phyloP scores from a whole-genome alignment of 2,329 filamentous ascomycete species.

The Domatiomyces globalis region DNA sequence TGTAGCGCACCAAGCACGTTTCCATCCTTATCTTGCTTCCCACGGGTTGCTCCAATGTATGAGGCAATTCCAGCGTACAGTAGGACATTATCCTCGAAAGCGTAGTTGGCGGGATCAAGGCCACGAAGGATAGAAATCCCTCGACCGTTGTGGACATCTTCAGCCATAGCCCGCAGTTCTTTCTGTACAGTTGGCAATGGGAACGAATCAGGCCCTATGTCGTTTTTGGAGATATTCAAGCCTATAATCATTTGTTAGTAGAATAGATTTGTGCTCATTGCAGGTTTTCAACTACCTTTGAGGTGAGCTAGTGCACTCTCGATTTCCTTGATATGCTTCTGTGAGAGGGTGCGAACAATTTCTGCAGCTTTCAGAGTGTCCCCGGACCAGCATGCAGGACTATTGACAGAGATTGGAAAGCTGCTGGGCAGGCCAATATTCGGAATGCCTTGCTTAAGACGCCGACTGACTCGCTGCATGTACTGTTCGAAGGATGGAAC shows the following conservation, averaged over 20 bases:
- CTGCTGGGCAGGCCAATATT: too few species aligned
- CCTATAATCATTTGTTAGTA: constrained; percentile 14
- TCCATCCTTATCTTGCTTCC: constrained; percentile 27
- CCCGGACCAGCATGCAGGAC: too few species aligned
- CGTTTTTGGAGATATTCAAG: constrained; percentile 21
- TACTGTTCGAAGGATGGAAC: too few species aligned
- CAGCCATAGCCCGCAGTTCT: constrained; percentile 23
- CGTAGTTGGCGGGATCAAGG: constrained; percentile 25
- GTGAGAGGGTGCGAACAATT: too few species aligned
- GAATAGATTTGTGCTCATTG: not conserved
- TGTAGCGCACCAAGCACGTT: too few species aligned
- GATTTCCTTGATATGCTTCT: constrained; percentile 28
- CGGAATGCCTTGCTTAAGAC: too few species aligned
- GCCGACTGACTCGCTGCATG: too few species aligned
- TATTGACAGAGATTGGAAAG: too few species aligned
- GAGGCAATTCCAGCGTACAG: constrained; percentile 32
- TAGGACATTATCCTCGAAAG: constrained; percentile 26
- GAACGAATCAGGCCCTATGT: constrained; percentile 34
- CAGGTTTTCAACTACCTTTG: constrained; percentile 21
- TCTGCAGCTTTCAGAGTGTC: too few species aligned
- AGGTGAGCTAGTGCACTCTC: constrained; percentile 31
- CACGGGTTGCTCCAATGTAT: constrained; percentile 27
- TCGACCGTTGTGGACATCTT: constrained; percentile 26
- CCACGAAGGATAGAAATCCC: constrained; percentile 34
- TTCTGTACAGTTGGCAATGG: constrained; percentile 26